Conservation (phyloP, 192 early-diverging fungal genomes). For the Coemansia sp. region DNA sequence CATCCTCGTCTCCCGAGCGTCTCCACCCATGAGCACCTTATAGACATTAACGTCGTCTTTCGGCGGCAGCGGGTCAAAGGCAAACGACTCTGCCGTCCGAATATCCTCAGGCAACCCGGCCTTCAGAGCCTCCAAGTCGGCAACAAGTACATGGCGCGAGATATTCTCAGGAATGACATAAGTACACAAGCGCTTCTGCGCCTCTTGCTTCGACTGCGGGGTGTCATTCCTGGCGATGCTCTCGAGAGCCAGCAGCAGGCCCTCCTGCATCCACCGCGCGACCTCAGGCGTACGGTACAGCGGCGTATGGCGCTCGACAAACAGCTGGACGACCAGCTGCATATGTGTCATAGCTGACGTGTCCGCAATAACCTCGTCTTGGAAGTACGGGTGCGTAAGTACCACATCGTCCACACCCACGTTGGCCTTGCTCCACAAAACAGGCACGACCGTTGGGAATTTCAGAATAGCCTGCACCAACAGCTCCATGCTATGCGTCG, state of each 20-base stretch:
- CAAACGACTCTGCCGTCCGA: slow-evolving; percentile 34
- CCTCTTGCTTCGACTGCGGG: slow-evolving; percentile 1
- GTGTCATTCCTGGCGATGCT: slow-evolving; percentile 19
- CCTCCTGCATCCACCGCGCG: slow-evolving; percentile 57
- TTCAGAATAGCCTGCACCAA: slow-evolving; percentile 70
- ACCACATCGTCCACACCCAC: slow-evolving; percentile 63
- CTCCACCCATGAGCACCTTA: slow-evolving; percentile 21
- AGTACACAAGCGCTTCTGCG: slow-evolving; percentile 34
- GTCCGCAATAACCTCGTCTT: slow-evolving; percentile 28
- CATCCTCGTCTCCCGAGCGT: slow-evolving; percentile 5
- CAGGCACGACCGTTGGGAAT: slow-evolving; percentile 71
- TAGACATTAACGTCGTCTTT: slow-evolving; percentile 42
- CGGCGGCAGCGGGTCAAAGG: slow-evolving; percentile 56
- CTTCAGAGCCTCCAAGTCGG: slow-evolving; percentile 49
- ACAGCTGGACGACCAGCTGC: slow-evolving; percentile 70
- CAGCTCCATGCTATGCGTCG: slow-evolving; percentile 39
- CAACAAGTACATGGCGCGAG: slow-evolving; percentile 53
- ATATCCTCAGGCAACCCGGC: slow-evolving; percentile 40
- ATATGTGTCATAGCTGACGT: slow-evolving; percentile 58
- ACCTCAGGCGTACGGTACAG: slow-evolving; percentile 86
- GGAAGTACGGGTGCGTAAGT: slow-evolving; percentile 60
- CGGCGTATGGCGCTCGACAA: slow-evolving; percentile 71
- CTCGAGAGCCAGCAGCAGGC: slow-evolving; percentile 44
- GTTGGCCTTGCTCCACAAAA: slow-evolving; percentile 67
- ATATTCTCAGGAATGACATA: slow-evolving; percentile 48